Percentiles rank a stretch among this genome's conserved stretches.
phyloP scores from a whole-genome alignment of 495 filamentous ascomycete species.

The Xylaria grammica region DNA sequence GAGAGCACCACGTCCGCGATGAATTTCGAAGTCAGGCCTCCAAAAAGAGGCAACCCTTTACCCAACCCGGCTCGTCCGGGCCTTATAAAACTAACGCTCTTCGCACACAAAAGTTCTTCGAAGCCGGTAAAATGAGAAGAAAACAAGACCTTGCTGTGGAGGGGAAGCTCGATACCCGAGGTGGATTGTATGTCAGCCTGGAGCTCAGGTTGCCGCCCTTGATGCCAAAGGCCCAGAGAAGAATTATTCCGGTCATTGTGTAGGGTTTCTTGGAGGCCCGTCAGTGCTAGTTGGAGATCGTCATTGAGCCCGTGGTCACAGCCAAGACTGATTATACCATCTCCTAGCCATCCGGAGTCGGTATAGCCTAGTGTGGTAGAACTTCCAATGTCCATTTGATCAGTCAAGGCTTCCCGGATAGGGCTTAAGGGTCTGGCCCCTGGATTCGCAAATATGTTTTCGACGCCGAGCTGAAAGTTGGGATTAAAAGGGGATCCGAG shows the following conservation, averaged over 20 bases:
- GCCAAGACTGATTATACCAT: background rate
- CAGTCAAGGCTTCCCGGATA: background rate
- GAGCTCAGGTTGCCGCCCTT: background rate
- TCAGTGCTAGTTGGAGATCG: background rate
- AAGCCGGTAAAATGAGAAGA: background rate
- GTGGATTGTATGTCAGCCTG: background rate
- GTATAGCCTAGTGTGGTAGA: background rate
- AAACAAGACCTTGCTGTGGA: background rate
- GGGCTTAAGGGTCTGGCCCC: background rate
- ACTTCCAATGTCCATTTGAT: background rate
- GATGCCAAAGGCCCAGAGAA: background rate
- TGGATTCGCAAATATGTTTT: background rate
- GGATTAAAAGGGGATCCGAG: background rate
- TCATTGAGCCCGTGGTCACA: background rate
- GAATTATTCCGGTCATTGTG: background rate
- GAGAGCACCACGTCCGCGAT: background rate
- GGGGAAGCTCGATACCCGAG: background rate
- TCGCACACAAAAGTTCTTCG: background rate
- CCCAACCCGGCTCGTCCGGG: too few relatives aligned
- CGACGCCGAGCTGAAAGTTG: background rate
- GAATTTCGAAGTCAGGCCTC: background rate
- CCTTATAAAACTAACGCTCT: background rate
- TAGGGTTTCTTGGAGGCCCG: background rate
- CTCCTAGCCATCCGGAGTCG: background rate
- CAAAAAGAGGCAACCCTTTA: background rate